These are phyloP conservation scores for Taphrina sp. DNA, from an alignment of 1,139 yeast species.

Conservation along the genomic window DNA sequence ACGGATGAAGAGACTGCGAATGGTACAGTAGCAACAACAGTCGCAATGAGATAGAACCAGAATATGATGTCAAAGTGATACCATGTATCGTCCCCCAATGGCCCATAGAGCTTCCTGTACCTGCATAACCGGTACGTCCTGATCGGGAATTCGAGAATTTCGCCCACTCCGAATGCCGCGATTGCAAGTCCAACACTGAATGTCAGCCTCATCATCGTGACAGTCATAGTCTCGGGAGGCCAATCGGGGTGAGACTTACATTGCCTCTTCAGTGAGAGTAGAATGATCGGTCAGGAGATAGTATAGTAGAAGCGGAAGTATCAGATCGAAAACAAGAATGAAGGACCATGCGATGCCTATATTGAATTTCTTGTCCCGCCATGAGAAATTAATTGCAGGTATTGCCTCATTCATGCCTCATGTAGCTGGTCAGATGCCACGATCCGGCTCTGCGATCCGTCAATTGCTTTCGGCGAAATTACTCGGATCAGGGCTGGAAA, in stretches of 20 bases:
- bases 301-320: neutral
- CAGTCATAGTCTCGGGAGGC: too few relatives aligned
- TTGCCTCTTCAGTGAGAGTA: neutral
- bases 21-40: neutral
- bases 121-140: neutral
- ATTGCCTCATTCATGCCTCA: neutral
- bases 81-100: neutral
- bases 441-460: too few relatives aligned
- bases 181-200: neutral
- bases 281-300: neutral
- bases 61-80: neutral
- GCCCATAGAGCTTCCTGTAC: neutral
- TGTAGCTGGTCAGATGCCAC: too few relatives aligned
- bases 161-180: constrained; percentile 1
- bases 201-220: too few relatives aligned
- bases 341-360: neutral
- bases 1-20: constrained; percentile 2
- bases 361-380: neutral
- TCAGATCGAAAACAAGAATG: neutral
- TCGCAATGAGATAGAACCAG: constrained; percentile 1
- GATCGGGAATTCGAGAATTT: constrained; percentile 1
- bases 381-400: neutral
- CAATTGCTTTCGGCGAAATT: too few relatives aligned
- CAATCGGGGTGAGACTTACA: too few relatives aligned
- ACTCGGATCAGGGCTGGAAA: too few relatives aligned